Evolutionary conservation across 768 basidiomycete species (phyloP).

Genomic region (Leccinum fibrillosum): DNA sequence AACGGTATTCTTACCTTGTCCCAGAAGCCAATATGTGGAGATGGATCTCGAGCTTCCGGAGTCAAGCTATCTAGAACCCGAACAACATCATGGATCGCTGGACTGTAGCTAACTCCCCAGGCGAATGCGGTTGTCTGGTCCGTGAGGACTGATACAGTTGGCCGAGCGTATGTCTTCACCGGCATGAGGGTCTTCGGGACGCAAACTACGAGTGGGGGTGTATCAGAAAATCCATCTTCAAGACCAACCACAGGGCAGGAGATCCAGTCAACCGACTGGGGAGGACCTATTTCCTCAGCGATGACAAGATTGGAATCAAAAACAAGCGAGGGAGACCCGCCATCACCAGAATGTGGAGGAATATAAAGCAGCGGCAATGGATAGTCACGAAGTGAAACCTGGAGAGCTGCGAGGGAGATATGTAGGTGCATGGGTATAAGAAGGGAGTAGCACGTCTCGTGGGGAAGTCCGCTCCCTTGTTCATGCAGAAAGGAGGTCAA

Average conservation of each 20-base stretch:
- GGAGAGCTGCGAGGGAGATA: slow-evolving; percentile 59
- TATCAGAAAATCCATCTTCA: slow-evolving; percentile 48
- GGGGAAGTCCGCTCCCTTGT: slow-evolving; percentile 67
- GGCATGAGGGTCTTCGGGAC: slow-evolving; percentile 95
- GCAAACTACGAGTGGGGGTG: slow-evolving; percentile 50
- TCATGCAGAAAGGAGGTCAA: slow-evolving; percentile 64
- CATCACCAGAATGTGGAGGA: slow-evolving; percentile 40
- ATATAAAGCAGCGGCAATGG: slow-evolving; percentile 82
- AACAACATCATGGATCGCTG: slow-evolving; percentile 85
- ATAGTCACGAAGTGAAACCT: slow-evolving; percentile 77
- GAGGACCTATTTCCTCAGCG: slow-evolving; percentile 80
- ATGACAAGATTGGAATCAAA: slow-evolving; percentile 80
- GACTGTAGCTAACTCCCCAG: slow-evolving; percentile 87
- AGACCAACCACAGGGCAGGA: slow-evolving; percentile 61
- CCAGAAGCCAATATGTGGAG: slow-evolving; percentile 89
- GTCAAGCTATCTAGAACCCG: slow-evolving; percentile 78
- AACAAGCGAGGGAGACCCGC: slow-evolving; percentile 46
- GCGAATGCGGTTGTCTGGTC: slow-evolving; percentile 67
- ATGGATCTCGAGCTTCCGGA: slow-evolving; percentile 73
- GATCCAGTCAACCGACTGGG: slow-evolving; percentile 68
- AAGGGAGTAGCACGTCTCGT: slow-evolving; percentile 69
- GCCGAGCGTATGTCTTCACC: slow-evolving; percentile 86
- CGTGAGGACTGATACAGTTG: slow-evolving; percentile 64
- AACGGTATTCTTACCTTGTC: slow-evolving; percentile 63
- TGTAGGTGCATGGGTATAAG: slow-evolving; percentile 80